These are phyloP conservation scores for Actinomortierella ambigua DNA, from an alignment of 371 early-diverging fungal species.

Conservation along the genomic window DNA sequence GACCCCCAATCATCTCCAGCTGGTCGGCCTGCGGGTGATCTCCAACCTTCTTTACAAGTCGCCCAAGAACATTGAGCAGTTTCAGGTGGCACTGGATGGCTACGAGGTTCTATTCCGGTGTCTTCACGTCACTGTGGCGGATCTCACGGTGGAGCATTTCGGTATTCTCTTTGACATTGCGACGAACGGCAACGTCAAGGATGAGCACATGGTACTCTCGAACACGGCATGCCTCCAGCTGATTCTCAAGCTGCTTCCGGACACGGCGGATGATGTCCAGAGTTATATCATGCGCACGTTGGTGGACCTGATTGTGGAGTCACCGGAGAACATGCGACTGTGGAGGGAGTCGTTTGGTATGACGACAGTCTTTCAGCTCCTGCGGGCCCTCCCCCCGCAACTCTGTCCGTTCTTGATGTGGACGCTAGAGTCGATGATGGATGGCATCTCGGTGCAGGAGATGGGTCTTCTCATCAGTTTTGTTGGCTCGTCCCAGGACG, in stretches of 20 bases:
- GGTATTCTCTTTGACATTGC: conserved; percentile 49
- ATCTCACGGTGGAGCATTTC: conserved; percentile 45
- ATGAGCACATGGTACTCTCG: conserved; percentile 46
- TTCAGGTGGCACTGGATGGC: conserved; percentile 45
- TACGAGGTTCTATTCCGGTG: conserved; percentile 41
- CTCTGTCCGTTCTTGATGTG: conserved; percentile 49
- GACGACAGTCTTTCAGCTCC: conserved; percentile 41
- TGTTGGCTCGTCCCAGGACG: conserved; percentile 33
- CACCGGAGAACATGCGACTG: conserved; percentile 46
- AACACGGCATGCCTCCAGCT: conserved; percentile 45
- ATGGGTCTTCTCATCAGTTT: conserved; percentile 43
- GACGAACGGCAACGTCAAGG: conserved; percentile 46
- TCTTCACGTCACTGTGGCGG: conserved; percentile 25
- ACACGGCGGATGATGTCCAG: conserved; percentile 42
- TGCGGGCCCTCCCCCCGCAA: conserved; percentile 37
- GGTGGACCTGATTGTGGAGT: conserved; percentile 48
- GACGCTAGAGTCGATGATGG: conserved; percentile 49
- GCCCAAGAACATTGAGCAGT: conserved; percentile 44
- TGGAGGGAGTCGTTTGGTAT: conserved; percentile 45
- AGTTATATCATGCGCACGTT: conserved; percentile 44
- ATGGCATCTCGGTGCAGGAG: conserved; percentile 46
- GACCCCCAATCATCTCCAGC: conserved; percentile 43
- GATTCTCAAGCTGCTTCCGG: conserved; percentile 38
- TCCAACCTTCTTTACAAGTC: conserved; percentile 50
- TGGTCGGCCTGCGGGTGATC: conserved; percentile 48